phyloP scores from a whole-genome alignment of 805 yeast species.

The Gaillardinia entomophila region DNA sequence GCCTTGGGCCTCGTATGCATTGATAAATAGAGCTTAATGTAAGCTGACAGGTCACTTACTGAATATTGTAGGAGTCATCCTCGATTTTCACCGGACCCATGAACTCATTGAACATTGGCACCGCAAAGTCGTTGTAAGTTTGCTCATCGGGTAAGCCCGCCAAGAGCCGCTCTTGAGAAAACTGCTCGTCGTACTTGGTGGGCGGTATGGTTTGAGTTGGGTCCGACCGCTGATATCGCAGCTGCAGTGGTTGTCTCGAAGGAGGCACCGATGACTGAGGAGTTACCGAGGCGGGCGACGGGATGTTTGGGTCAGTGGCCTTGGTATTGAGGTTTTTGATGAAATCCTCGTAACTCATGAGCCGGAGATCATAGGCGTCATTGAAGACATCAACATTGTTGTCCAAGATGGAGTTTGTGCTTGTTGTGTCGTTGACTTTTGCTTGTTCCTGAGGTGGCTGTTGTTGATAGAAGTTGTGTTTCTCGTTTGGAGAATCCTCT shows the following conservation, averaged over 20 bases:
- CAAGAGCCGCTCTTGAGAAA: no score
- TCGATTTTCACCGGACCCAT: slow-evolving; percentile 5
- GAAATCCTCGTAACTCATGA: slow-evolving; percentile 9
- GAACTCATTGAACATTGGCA: slow-evolving; percentile 9
- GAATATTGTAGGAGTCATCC: neutral
- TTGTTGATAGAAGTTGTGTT: neutral
- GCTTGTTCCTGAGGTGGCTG: neutral
- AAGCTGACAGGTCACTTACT: no score
- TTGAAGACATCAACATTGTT: neutral
- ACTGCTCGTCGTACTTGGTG: no score
- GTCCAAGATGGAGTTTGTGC: neutral
- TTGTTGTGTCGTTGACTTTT: neutral
- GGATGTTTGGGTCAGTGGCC: neutral
- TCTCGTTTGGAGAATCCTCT: slow-evolving; percentile 11
- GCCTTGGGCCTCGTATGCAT: no score
- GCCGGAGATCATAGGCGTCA: neutral
- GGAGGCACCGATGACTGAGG: slow-evolving; percentile 8
- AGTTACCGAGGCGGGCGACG: neutral
- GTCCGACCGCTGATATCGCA: slow-evolving; percentile 2
- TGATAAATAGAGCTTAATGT: no score
- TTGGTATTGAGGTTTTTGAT: slow-evolving; percentile 1
- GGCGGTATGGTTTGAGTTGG: no score
- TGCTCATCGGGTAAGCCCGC: slow-evolving; percentile 1
- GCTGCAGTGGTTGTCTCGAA: slow-evolving; percentile 11
- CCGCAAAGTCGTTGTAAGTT: slow-evolving; percentile 3